Base-by-base conservation (phyloP, 192 early-diverging fungal species). In the Linnemannia zychae region DNA sequence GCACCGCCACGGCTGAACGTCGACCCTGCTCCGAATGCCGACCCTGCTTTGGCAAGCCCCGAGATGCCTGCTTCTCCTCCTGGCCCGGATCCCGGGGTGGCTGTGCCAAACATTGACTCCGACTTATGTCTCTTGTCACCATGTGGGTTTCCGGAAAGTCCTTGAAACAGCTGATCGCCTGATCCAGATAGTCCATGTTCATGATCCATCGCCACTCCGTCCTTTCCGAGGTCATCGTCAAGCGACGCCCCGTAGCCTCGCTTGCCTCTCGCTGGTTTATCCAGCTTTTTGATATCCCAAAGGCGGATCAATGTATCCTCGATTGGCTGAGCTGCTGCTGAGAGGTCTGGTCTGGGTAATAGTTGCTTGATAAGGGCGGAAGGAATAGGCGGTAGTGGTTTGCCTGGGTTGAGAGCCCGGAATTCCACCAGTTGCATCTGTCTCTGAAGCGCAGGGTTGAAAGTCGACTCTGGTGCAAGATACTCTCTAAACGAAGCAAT, bases 401-500 rank as follows among this genome's bases (percentile, higher is more conserved):
- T 65, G 3, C 22, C 36, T 17, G 89, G 91, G 74, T 94, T 84
- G 20, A 95, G 57, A 0, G 93, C 93, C n/a, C 93, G 88, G 57
- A 89, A 79, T 7, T 89, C 87, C 67, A 94, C 89, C 68, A 91
- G 84, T 71, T 93, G 88, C 63, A 88, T 91, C 0, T 94, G 79
- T 24, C 92, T 75, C 87, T 91, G 91, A 16, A 89, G 77, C 9
- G 79, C 76, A 12, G 95, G 95, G 70, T 96, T 96, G 75, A 90
- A 95, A 7, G 90, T 87, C 38, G 88, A 75, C 68, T 90, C 89
- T 0, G 92, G 86, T 44, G 75, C 79, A 74, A 90, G 90, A 65
- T 90, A 88, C 77, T 95, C 94, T 22, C 70, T 74, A 72, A 47
- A 24, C 74, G 28, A 65, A 68, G 65, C 2, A 69, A 72, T 36